Base-by-base conservation (phyloP, 225 moss, liverwort and hornwort genomes). In the Climacium dendroides region DNA sequence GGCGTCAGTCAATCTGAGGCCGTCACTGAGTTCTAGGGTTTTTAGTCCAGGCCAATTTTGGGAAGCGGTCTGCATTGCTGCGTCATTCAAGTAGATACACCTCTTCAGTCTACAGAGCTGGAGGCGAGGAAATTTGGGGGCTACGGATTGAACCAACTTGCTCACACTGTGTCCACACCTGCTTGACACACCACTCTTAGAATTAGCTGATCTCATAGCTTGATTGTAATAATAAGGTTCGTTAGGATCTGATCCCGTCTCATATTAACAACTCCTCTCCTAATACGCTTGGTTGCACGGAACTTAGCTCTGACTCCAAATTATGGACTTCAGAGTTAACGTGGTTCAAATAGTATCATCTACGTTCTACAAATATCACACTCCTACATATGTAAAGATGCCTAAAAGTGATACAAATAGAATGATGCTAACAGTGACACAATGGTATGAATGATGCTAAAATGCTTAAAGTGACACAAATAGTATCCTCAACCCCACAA, bases 131-230 rank as follows among this genome's bases (percentile, higher is more conserved):
- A 96, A 97, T 80, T 93, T 96, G 7, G 93, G 92, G n/a, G 97
- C 97, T 83, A 96, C 89, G 19, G 97, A 97, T 82, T 94, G 92
- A 11, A 97, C 94, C 84, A 97, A 85, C 71, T 94, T 93, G 92
- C 93, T 96, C 63, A 95, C 95, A 85, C 90, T 94, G 47, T 85
- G 91, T 55, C 96, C 95, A 90, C 97, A 96, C 96, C 96, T 97
- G 94, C 83, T 89, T n/a, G 52, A 65, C 64, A 81, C 55, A 73
- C 26, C 41, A 54, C 41, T 43, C 75, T 43, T 59, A 12, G 14
- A 81, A 82, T 80, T 67, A 86, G 69, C 15, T 66, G 10, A 30
- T 53, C 83, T 43, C 71, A 43, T 24, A 35, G 74, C 17, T 74
- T 26, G 60, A 74, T 59, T n/a, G 28, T 6, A n/a, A 48, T 6